These are phyloP conservation scores for Aspergillus sp. DNA, from an alignment of 2,329 filamentous ascomycete genomes.

Conservation along the genomic window DNA sequence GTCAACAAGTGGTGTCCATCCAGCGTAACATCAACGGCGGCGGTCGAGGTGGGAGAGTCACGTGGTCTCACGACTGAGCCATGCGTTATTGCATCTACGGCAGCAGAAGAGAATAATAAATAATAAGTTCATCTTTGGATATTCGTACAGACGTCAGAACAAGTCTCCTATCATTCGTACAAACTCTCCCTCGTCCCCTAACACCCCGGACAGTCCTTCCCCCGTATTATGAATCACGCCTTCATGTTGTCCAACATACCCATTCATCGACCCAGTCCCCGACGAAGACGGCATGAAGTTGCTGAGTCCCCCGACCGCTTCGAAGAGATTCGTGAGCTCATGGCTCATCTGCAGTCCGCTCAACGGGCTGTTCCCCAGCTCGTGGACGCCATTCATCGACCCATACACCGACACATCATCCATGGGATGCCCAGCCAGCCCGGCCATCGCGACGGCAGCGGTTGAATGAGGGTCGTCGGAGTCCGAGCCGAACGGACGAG, in stretches of 20 bases:
- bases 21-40: background rate
- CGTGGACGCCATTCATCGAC: conserved; percentile 27
- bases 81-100: too few species aligned
- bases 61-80: background rate
- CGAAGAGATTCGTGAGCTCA: conserved; percentile 56
- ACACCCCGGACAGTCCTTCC: conserved; percentile 36
- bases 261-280: conserved; percentile 31
- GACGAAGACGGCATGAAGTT: conserved; percentile 29
- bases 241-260: conserved; percentile 27
- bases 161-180: conserved; percentile 52
- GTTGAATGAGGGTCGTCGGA: conserved; percentile 51
- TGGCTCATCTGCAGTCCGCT: conserved; percentile 53
- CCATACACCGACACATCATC: conserved; percentile 48
- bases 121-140: background rate
- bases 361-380: conserved; percentile 46
- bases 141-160: conserved; percentile 35
- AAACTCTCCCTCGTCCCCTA: conserved; percentile 52
- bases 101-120: background rate
- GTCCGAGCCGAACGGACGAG: conserved; percentile 30
- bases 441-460: conserved; percentile 59
- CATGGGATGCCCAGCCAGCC: conserved; percentile 54
- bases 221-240: conserved; percentile 36
- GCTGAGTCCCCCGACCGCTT: conserved; percentile 51
- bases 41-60: background rate
- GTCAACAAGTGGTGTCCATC: background rate